phyloP scores from a whole-genome alignment of 2,329 filamentous ascomycete genomes.

The Penicillium italicum region DNA sequence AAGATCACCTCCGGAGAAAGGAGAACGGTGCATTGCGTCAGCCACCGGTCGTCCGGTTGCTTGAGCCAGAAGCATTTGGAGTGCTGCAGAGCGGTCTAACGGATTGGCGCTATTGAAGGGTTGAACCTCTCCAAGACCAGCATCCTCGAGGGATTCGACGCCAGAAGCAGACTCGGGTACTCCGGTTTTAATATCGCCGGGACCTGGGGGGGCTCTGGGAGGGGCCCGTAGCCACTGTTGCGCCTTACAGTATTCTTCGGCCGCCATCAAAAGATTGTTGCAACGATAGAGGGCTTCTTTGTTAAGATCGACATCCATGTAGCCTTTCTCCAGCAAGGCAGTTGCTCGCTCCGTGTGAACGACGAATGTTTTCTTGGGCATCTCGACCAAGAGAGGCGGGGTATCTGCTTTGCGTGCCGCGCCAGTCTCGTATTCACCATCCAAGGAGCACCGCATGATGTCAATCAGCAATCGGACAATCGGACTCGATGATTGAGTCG shows the following conservation, averaged over 20 bases:
- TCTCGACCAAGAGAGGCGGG: slow-evolving; percentile 46
- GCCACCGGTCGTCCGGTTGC: slow-evolving; percentile 27
- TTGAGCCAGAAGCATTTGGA: slow-evolving; percentile 36
- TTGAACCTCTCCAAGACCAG: slow-evolving; percentile 24
- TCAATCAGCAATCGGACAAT: slow-evolving; percentile 78
- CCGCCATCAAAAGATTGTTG: slow-evolving; percentile 59
- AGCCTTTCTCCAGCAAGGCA: slow-evolving; percentile 47
- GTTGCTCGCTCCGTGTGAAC: slow-evolving; percentile 49
- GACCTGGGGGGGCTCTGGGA: slow-evolving; percentile 64
- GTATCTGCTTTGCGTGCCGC: slow-evolving; percentile 63
- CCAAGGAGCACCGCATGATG: slow-evolving; percentile 73
- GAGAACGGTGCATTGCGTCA: slow-evolving; percentile 22
- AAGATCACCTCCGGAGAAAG: slow-evolving; percentile 21
- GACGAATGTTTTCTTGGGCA: slow-evolving; percentile 51
- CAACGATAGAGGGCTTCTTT: slow-evolving; percentile 80
- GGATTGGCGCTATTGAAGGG: slow-evolving; percentile 21
- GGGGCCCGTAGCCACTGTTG: slow-evolving; percentile 58
- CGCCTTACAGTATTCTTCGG: slow-evolving; percentile 71
- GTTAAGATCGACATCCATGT: slow-evolving; percentile 57
- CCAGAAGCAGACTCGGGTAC: slow-evolving; percentile 28
- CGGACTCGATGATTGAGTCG: slow-evolving; percentile 73
- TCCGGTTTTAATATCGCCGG: slow-evolving; percentile 49
- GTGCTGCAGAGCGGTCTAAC: slow-evolving; percentile 30
- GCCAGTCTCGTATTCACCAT: slow-evolving; percentile 69
- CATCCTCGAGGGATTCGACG: slow-evolving; percentile 32